These are phyloP conservation scores for Flaveria trinervia DNA, from an alignment of 129 eudicot genomes.

Conservation along the genomic window DNA sequence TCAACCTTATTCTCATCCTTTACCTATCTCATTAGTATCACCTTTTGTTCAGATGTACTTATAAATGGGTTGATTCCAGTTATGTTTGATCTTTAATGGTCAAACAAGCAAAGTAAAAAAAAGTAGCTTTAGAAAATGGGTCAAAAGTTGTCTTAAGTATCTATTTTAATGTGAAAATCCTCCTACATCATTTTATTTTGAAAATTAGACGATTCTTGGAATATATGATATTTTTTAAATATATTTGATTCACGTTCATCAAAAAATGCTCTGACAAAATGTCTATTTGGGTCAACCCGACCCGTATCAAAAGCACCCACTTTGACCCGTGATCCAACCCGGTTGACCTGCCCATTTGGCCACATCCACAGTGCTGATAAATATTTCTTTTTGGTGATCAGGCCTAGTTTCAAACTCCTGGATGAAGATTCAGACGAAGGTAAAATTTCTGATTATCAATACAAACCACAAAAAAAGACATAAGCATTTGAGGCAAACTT, in stretches of 20 bases:
- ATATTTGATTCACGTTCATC: neutral
- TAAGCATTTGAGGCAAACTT: constrained; percentile 13
- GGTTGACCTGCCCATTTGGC: constrained; percentile 20
- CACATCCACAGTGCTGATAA: neutral
- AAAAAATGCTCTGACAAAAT: neutral
- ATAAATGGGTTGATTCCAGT: neutral
- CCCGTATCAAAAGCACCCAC: neutral
- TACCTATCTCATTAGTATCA: neutral
- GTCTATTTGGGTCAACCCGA: neutral
- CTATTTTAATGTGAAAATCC: constrained; percentile 9
- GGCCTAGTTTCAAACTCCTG: constrained; percentile 90
- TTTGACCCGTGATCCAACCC: neutral
- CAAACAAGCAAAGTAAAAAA: neutral
- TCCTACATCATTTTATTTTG: neutral
- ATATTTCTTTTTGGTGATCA: constrained; percentile 31
- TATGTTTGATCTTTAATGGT: neutral
- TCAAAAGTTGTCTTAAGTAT: constrained; percentile 2
- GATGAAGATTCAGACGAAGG: constrained; percentile 85
- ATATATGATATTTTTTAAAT: neutral
- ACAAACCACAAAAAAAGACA: neutral
- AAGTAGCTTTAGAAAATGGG: neutral
- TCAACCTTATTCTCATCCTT: constrained; percentile 1
- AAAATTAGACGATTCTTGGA: neutral
- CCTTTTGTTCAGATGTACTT: neutral
- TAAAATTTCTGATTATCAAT: constrained; percentile 21